Conservation (phyloP, 139 green algal species). For the Chlorella vulgaris region DNA sequence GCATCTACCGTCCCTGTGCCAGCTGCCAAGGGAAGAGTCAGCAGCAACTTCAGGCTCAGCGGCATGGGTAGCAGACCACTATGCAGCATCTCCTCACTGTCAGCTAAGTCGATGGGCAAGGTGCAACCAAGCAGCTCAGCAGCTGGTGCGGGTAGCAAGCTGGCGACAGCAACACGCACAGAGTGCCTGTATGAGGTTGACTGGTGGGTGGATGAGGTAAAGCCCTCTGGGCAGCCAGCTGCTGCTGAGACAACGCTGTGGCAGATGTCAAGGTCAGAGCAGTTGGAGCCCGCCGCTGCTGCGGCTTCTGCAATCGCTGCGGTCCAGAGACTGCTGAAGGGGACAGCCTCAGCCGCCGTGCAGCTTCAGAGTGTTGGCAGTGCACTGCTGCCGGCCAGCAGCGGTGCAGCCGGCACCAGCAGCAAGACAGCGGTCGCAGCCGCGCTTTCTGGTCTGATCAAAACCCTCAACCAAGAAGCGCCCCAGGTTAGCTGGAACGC, state of each 20-base stretch:
- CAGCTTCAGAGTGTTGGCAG: conserved; percentile 31
- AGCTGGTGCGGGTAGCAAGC: background rate
- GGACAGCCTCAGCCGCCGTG: background rate
- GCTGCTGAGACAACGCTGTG: background rate
- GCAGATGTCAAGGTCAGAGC: background rate
- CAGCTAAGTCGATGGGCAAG: conserved; percentile 48
- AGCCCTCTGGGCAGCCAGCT: too few relatives aligned
- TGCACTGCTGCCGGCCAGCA: background rate
- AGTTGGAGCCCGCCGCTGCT: background rate
- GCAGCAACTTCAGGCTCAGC: conserved; percentile 59
- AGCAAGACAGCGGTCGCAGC: background rate
- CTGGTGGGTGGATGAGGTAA: conserved; percentile 22
- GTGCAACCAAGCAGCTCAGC: background rate
- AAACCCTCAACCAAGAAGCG: conserved; percentile 30
- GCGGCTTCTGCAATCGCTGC: conserved; percentile 33
- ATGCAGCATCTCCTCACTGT: conserved; percentile 37
- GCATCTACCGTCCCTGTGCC: conserved; percentile 1
- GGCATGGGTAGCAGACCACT: conserved; percentile 9
- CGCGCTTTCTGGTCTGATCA: conserved; percentile 27
- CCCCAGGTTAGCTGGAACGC: conserved; percentile 37
- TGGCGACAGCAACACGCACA: background rate
- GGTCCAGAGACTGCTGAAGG: conserved; percentile 32
- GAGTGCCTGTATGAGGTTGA: conserved; percentile 34
- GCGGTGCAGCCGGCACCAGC: background rate
- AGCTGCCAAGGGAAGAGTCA: background rate